phyloP scores from a whole-genome alignment of 2,329 filamentous ascomycete genomes.

The Alternaria sp. region DNA sequence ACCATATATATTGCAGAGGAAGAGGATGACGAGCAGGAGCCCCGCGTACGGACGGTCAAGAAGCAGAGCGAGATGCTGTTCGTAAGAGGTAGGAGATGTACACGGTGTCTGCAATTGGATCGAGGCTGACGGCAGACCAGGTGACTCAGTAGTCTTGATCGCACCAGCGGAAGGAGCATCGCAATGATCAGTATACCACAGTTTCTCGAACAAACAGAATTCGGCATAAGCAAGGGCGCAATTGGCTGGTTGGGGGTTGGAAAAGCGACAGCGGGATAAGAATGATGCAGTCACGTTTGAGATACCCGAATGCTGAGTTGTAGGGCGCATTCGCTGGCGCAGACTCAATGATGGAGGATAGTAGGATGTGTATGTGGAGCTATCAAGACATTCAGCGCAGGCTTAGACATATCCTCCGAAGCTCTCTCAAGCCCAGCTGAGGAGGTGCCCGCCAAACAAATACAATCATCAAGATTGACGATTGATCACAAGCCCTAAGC shows the following conservation, averaged over 20 bases:
- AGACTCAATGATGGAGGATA: neutral
- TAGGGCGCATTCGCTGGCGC: conserved; percentile 4
- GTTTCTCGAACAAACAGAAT: conserved; percentile 13
- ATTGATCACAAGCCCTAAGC: neutral
- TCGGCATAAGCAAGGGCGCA: conserved; percentile 5
- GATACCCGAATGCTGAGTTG: conserved; percentile 33
- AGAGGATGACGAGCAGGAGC: conserved; percentile 78
- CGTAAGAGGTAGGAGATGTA: conserved; percentile 75
- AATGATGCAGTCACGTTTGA: conserved; percentile 18
- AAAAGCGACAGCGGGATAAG: conserved; percentile 1
- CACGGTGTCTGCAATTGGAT: neutral
- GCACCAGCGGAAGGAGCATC: conserved; percentile 50
- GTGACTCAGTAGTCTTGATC: conserved; percentile 62
- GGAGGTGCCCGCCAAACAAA: neutral
- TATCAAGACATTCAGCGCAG: neutral
- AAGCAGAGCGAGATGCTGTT: conserved; percentile 99
- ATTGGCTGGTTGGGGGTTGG: neutral
- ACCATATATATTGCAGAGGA: conserved; percentile 95
- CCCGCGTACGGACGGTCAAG: conserved; percentile 73
- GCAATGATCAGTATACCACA: conserved; percentile 29
- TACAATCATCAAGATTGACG: neutral
- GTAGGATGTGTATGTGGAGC: neutral
- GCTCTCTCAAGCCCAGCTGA: neutral
- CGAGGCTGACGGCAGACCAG: conserved; percentile 35
- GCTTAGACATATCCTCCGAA: neutral